Evolutionary conservation across 768 basidiomycete genomes (phyloP).

Genomic region (Coprinellus micaceus): DNA sequence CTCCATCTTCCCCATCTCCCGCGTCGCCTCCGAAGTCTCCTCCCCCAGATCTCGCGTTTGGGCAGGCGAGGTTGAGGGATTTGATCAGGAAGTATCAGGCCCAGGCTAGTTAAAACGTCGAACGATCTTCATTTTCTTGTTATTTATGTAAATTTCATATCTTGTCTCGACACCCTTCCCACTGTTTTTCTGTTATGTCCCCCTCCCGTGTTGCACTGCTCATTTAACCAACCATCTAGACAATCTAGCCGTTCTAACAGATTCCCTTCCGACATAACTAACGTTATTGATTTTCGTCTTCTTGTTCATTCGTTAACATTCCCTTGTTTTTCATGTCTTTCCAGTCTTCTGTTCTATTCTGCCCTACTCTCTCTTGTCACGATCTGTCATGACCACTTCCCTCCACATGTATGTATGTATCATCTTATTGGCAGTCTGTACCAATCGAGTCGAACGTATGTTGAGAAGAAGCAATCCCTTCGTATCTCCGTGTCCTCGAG

Average conservation of each 20-base stretch:
- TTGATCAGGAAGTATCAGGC: slow-evolving; percentile 81
- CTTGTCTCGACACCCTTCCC: background rate
- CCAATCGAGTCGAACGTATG: too few relatives aligned
- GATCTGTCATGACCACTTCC: slow-evolving; percentile 4
- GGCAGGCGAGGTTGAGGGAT: slow-evolving; percentile 72
- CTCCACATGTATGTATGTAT: slow-evolving; percentile 3
- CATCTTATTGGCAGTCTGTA: background rate
- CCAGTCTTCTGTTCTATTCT: background rate
- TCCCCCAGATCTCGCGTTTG: slow-evolving; percentile 60
- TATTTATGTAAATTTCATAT: background rate
- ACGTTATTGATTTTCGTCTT: background rate
- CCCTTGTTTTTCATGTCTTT: background rate
- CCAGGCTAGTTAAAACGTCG: slow-evolving; percentile 20
- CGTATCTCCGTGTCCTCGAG: background rate
- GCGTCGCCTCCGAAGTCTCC: slow-evolving; percentile 5
- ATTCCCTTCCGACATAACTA: background rate
- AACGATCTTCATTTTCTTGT: background rate
- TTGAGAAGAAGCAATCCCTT: background rate
- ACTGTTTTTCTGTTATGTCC: too few relatives aligned
- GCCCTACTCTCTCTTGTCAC: slow-evolving; percentile 2
- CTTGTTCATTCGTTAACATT: background rate
- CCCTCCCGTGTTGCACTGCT: background rate
- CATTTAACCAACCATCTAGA: too few relatives aligned
- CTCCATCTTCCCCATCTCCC: background rate
- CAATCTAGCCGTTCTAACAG: background rate